Base-by-base conservation (phyloP, 2,329 filamentous ascomycete species). In the Trichoderma semiorbis region DNA sequence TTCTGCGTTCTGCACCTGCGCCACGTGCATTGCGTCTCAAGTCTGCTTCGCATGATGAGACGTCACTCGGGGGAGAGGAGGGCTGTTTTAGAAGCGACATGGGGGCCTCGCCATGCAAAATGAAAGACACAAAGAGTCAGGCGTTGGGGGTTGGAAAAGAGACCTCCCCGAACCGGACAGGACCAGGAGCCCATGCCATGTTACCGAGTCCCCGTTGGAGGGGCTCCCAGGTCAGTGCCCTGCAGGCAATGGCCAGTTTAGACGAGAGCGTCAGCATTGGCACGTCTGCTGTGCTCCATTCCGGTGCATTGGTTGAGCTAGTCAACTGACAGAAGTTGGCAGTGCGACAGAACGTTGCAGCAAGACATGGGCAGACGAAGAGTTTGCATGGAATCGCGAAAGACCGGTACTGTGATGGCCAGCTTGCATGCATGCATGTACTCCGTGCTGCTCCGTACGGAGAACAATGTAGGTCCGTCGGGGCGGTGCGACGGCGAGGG, bases 31-130 rank as follows among this genome's bases (percentile, higher is more conserved):
- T 24, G 55, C n/a, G 66, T 69, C 55, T 47, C 66, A 69, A 18
- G 66, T 61, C 36, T 69, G 66, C 66, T 69, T 69, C 66, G 55
- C 66, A 69, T 69, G 53, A 61, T 60, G 66, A 60, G 66, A 60
- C 26, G 26, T n/a, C 55, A 43, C 65, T 60, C 53, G 36, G 53
- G 34, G 55, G 24, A 47, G 24, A 68, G 32, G 36, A 43, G 26
- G 53, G 34, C 34, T 47, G 66, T 69, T 61, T 69, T 24, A 43
- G 21, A 61, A 60, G 26, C 18, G 36, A 47, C 66, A 69, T 18
- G 66, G 65, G 66, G 34, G 30, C 32, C 36, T 47, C 26, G 32
- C 63, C 11, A 43, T 26, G 66, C 66, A 58, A 50, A 43, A 50
- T n/a, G 26, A 47, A 43, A 21, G 28, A 18, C 32, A 24, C 65